Conservation (phyloP, 2,329 filamentous ascomycete species). For the Claviceps maximensis region DNA sequence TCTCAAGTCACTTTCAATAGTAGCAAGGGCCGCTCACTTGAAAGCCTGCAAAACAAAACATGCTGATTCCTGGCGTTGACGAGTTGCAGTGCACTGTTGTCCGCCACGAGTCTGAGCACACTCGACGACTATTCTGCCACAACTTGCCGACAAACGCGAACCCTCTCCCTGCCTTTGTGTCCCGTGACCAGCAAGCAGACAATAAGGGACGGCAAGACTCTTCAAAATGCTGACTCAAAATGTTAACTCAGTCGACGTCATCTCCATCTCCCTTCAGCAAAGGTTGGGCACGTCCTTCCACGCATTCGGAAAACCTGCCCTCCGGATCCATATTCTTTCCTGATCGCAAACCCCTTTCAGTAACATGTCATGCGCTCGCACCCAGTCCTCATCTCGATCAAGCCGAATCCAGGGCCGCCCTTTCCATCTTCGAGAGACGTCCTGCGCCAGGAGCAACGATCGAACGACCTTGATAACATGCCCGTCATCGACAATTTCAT, state of each 20-base stretch:
- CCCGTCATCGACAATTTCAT: conserved; percentile 55
- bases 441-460: conserved; percentile 52
- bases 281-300: conserved; percentile 38
- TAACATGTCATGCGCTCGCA: conserved; percentile 45
- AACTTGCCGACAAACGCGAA: background rate
- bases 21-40: too few species aligned
- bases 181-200: too few species aligned
- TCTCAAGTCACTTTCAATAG: background rate
- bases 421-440: conserved; percentile 31
- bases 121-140: background rate
- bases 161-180: too few species aligned
- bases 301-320: conserved; percentile 49
- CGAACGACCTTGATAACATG: conserved; percentile 67
- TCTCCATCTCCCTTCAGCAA: background rate
- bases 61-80: too few species aligned
- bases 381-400: conserved; percentile 44
- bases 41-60: too few species aligned
- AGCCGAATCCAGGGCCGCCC: conserved; percentile 37
- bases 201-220: too few species aligned
- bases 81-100: too few species aligned
- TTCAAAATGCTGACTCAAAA: too few species aligned
- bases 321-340: conserved; percentile 44
- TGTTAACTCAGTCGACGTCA: too few species aligned
- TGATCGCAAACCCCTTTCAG: conserved; percentile 46
- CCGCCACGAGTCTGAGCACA: too few species aligned